Conservation (phyloP, 1,284 basidiomycete species). For the Polyporus tsugae region DNA sequence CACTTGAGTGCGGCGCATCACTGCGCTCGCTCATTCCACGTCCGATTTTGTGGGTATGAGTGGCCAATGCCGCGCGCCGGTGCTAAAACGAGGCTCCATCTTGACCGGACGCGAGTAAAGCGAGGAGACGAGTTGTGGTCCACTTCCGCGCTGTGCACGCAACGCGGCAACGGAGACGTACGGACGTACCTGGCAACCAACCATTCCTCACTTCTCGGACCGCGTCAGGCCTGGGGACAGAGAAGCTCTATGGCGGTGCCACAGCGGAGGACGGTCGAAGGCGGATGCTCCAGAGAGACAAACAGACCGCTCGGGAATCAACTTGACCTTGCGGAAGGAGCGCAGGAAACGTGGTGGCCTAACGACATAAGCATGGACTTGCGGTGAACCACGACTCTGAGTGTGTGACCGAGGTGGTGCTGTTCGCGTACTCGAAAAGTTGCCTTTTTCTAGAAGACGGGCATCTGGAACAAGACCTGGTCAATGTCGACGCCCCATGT, state of each 20-base stretch:
- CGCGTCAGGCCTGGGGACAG: slow-evolving; percentile 3
- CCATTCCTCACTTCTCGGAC: background rate
- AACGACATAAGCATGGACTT: background rate
- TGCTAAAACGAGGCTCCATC: background rate
- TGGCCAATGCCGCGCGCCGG: background rate
- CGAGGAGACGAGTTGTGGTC: background rate
- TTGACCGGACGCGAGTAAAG: slow-evolving; percentile 3
- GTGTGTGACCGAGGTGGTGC: background rate
- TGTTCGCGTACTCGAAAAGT: background rate
- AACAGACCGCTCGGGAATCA: slow-evolving; percentile 4
- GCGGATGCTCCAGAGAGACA: background rate
- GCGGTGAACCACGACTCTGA: background rate
- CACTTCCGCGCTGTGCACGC: background rate
- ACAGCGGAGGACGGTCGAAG: background rate
- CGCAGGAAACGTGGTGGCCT: slow-evolving; percentile 5
- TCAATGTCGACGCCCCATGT: background rate
- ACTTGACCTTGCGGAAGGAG: background rate
- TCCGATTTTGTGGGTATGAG: background rate
- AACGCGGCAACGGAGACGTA: slow-evolving; percentile 1
- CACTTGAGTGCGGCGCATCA: slow-evolving; percentile 14
- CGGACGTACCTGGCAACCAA: slow-evolving; percentile 10
- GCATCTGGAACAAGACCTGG: background rate
- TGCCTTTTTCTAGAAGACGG: background rate
- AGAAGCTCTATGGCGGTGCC: slow-evolving; percentile 6
- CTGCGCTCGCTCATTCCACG: background rate